Evolutionary conservation across 805 yeast genomes (phyloP), one percentile per base, ranked within the genome.

Genomic region (Wickerhamiella sergipiensis): DNA sequence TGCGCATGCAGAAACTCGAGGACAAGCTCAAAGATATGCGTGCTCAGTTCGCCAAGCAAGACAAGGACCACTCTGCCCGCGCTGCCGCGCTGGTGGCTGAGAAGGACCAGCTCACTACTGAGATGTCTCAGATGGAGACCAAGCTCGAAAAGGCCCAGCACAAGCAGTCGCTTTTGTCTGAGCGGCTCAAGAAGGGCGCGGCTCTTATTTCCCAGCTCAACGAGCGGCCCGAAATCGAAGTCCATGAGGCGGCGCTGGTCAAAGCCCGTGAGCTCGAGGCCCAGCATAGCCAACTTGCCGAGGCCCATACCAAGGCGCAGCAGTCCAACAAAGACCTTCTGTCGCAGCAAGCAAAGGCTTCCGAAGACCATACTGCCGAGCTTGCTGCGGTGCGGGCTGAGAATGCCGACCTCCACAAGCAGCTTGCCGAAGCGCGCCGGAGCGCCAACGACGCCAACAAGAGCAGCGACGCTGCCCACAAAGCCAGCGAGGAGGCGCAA

Each of bases 1-100:
- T 55, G 48, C 53, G 58, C 5, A 54, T 70, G 45, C 65, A 64
- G 54, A 63, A 60, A 46, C 61, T 65, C 10, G 65, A 65, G 47
- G 50, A 47, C 47, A 59, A 63, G 43, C 54, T 65, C 52, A 57
- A 70, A 56, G 58, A 60, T 54, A 53, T 69, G 53, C 49, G 56
- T 18, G 26, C 46, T n/a, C 50, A 51, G 43, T 55, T 54, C 22
- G 8, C 22, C 21, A 23, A 40, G 9, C 42, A 53, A 22, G 31
- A 40, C 4, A 44, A 42, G 12, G 23, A 13, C 21, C 38, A 23
- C 19, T 13, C 21, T n/a, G 26, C 26, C 15, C 19, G 21, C 10
- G 40, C 36, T 7, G 40, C 29, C 6, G 23, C 26, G 19, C 39
- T 45, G 12, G 38, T 29, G 22, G 3, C 22, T 17, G 38, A 24